Percentiles rank a stretch among this genome's conserved stretches.
These are phyloP conservation scores for Haplosporangium sp. DNA, from an alignment of 371 early-diverging fungal genomes.

Conservation along the genomic window DNA sequence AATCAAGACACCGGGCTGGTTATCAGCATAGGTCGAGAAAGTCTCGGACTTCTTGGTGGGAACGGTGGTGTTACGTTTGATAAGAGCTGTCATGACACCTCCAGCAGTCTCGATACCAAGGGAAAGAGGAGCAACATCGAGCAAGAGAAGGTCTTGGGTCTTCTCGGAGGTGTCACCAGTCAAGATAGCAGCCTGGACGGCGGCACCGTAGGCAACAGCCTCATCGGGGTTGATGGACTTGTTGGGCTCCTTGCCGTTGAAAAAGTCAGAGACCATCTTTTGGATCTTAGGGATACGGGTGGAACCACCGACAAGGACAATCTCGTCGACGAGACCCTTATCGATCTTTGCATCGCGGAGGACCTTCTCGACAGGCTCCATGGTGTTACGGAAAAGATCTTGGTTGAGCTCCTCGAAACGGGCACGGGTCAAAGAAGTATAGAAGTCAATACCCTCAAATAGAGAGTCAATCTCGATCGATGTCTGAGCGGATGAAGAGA, in stretches of 20 bases:
- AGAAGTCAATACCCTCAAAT: constrained; percentile 92
- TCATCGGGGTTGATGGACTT: constrained; percentile 99
- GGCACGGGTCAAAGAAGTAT: constrained; percentile 96
- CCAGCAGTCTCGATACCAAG: constrained; percentile 97
- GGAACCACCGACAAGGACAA: constrained; percentile 80
- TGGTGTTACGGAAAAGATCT: constrained; percentile 93
- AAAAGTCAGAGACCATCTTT: constrained; percentile 96
- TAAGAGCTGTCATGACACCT: constrained; percentile 96
- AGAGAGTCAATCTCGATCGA: constrained; percentile 96
- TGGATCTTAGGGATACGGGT: constrained; percentile 97
- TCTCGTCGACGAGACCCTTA: constrained; percentile 93
- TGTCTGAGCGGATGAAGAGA: constrained; percentile 90
- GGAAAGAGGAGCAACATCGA: constrained; percentile 65
- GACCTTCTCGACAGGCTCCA: constrained; percentile 97
- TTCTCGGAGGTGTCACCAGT: constrained; percentile 92
- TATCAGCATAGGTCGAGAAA: constrained; percentile 98
- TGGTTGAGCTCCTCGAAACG: constrained; percentile 97
- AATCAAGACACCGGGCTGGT: constrained; percentile 98
- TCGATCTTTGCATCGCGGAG: constrained; percentile 94
- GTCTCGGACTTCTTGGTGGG: constrained; percentile 97
- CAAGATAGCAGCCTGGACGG: constrained; percentile 97
- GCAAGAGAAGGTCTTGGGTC: constrained; percentile 82
- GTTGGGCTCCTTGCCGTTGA: constrained; percentile 98
- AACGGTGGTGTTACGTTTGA: constrained; percentile 97
- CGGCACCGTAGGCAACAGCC: constrained; percentile 99